Conservation (phyloP, 208 protist species). For the Trypanosomatidae sp. region DNA sequence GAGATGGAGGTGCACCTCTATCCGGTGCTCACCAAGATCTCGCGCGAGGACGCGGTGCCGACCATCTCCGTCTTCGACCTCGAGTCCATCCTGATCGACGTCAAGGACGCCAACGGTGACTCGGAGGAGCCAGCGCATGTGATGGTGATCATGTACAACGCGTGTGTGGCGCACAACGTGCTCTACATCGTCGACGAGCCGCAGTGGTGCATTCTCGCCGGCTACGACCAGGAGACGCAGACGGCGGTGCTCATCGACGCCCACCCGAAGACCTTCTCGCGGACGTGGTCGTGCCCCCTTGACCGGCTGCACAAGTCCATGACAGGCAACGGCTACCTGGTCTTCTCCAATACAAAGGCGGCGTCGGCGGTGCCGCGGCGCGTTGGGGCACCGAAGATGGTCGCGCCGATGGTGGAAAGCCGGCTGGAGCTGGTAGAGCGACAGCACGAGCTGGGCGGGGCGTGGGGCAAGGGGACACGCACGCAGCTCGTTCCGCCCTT, state of each 20-base stretch:
- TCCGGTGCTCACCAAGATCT: conserved; percentile 86
- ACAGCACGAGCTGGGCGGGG: conserved; percentile 35
- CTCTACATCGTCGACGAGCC: conserved; percentile 70
- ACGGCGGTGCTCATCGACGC: conserved; percentile 83
- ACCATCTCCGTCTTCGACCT: conserved; percentile 90
- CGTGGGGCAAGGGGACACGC: conserved; percentile 12
- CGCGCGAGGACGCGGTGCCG: conserved; percentile 82
- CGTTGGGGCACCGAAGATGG: conserved; percentile 54
- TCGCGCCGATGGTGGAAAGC: conserved; percentile 61
- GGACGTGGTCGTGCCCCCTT: conserved; percentile 79
- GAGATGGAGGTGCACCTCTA: conserved; percentile 61
- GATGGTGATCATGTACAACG: conserved; percentile 92
- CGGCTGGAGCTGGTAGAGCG: conserved; percentile 62
- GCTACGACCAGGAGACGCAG: conserved; percentile 87
- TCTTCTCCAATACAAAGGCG: conserved; percentile 63
- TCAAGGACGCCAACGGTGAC: conserved; percentile 74
- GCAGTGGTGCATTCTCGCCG: conserved; percentile 86
- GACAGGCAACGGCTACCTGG: conserved; percentile 84
- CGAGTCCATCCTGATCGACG: conserved; percentile 79
- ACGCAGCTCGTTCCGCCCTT: conserved; percentile 31
- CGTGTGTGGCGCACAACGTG: conserved; percentile 86
- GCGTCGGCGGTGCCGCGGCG: conserved; percentile 9
- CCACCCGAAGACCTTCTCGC: conserved; percentile 85
- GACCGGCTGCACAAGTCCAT: conserved; percentile 89
- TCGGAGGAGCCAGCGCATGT: conserved; percentile 71